Evolutionary conservation across 2,329 filamentous ascomycete species (phyloP).

Genomic region (Phymatotrichopsis omnivora): DNA sequence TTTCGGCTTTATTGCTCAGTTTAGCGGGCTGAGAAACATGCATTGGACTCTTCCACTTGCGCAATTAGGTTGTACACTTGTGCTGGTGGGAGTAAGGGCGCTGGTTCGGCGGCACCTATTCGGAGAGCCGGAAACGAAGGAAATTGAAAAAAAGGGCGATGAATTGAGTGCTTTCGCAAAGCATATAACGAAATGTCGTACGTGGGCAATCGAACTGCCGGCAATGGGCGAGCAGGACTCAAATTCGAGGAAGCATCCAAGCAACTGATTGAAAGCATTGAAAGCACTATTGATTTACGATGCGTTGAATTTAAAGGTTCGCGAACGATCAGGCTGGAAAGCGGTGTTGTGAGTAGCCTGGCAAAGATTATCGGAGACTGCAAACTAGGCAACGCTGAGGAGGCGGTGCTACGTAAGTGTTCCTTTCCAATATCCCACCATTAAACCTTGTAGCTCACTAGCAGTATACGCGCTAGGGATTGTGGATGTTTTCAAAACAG

Average conservation of each 20-base stretch:
- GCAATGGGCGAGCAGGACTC: neutral
- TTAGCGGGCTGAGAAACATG: constrained; percentile 25
- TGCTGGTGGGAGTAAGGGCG: constrained; percentile 19
- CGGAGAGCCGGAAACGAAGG: constrained; percentile 2
- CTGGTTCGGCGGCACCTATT: constrained; percentile 23
- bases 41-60: constrained; percentile 23
- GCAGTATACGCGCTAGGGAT: too few relatives aligned
- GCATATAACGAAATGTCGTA: neutral
- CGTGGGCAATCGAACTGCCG: neutral
- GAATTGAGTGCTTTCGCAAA: constrained; percentile 23
- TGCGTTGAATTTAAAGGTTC: too few relatives aligned
- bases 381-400: too few relatives aligned
- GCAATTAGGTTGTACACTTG: constrained; percentile 17
- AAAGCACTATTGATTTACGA: neutral
- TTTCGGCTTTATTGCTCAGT: constrained; percentile 26
- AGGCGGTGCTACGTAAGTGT: too few relatives aligned
- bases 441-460: too few relatives aligned
- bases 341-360: too few relatives aligned
- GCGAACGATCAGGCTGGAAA: too few relatives aligned
- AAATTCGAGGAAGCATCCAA: neutral
- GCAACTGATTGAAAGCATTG: neutral
- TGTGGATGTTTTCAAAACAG: too few relatives aligned
- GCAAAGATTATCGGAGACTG: too few relatives aligned
- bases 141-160: constrained; percentile 12
- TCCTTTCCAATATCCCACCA: too few relatives aligned